Evolutionary conservation across 352 stramenopile species (phyloP).

Genomic region (Globisporangium acanthophoron): DNA sequence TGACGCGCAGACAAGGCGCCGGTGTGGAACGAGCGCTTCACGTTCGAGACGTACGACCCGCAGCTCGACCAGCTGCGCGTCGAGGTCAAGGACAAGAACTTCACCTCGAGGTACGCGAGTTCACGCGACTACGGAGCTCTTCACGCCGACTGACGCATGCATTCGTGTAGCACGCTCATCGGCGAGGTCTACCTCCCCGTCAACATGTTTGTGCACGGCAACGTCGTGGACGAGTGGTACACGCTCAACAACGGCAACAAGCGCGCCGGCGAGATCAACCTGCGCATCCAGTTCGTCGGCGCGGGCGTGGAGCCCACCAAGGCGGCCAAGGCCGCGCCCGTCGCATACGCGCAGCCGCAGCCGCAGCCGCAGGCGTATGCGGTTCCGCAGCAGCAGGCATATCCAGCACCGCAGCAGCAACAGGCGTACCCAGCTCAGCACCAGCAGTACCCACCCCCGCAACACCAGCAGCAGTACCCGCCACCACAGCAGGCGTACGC

Average conservation of each 20-base stretch:
- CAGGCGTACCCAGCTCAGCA: slow-evolving; percentile 25
- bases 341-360: slow-evolving; percentile 17
- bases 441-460: slow-evolving; percentile 10
- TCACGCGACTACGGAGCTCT: not conserved
- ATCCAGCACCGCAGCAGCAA: no score
- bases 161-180: slow-evolving; percentile 44
- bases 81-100: slow-evolving; percentile 85
- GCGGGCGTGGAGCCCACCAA: slow-evolving; percentile 5
- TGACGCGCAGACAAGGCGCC: slow-evolving; percentile 45
- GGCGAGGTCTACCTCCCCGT: slow-evolving; percentile 65
- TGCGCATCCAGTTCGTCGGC: slow-evolving; percentile 64
- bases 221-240: slow-evolving; percentile 78
- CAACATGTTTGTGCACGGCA: slow-evolving; percentile 65
- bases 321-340: not conserved
- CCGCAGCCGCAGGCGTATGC: slow-evolving; percentile 20
- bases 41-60: slow-evolving; percentile 65
- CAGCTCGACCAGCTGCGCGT: slow-evolving; percentile 71
- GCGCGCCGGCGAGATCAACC: slow-evolving; percentile 71
- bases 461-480: not conserved
- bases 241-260: slow-evolving; percentile 62
- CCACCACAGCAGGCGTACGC: slow-evolving; percentile 2
- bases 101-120: slow-evolving; percentile 38
- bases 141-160: not conserved
- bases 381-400: slow-evolving; percentile 4
- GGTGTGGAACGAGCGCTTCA: slow-evolving; percentile 81